Conservation (phyloP, 2,329 filamentous ascomycete genomes). For the Xylaria sp. region DNA sequence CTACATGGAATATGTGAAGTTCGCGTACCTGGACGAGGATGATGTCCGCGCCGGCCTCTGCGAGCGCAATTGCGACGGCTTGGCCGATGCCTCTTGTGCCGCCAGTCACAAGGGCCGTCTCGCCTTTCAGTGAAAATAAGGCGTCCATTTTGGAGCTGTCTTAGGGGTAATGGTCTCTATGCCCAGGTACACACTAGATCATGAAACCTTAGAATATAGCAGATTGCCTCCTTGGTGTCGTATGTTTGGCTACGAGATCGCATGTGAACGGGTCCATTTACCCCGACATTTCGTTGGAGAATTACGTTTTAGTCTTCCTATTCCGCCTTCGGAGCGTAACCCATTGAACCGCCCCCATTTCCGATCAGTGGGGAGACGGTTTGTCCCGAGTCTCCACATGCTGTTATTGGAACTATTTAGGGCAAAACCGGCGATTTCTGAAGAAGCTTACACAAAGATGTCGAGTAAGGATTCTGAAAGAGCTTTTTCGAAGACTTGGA, state of each 20-base stretch:
- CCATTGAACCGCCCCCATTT: neutral
- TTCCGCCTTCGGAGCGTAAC: neutral
- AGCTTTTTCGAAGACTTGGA: no score
- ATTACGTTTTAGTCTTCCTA: neutral
- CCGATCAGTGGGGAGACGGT: neutral
- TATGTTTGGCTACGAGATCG: neutral
- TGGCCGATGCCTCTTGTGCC: constrained; percentile 62
- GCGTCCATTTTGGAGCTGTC: constrained; percentile 22
- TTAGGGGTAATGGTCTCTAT: neutral
- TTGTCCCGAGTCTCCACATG: neutral
- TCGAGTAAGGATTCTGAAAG: no score
- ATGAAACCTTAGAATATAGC: neutral
- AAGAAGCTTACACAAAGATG: neutral
- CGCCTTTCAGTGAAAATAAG: constrained; percentile 58
- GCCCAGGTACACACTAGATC: neutral
- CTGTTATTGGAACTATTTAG: neutral
- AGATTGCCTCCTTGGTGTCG: neutral
- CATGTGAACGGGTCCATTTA: neutral
- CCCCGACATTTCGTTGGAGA: neutral
- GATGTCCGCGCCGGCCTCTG: constrained; percentile 61
- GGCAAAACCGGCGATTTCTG: constrained; percentile 13
- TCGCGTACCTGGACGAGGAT: constrained; percentile 55
- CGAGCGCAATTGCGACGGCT: constrained; percentile 58
- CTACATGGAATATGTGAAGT: neutral
- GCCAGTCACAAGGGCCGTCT: constrained; percentile 61